These are phyloP conservation scores for Boletus bicolor DNA, from an alignment of 768 basidiomycete genomes.

Conservation along the genomic window DNA sequence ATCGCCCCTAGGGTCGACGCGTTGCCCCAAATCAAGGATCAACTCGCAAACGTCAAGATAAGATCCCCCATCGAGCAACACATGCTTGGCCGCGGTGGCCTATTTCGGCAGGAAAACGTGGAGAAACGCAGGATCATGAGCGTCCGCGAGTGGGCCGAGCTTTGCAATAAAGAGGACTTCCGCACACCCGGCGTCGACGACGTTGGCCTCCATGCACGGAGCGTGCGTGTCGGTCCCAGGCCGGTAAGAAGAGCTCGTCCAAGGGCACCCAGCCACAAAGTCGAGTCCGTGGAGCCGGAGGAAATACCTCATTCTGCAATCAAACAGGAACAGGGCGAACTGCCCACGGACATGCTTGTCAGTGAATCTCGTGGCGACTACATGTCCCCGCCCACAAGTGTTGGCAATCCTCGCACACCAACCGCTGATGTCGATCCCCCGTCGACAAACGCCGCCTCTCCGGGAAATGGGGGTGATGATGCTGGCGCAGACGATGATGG, in stretches of 20 bases:
- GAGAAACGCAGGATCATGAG: slow-evolving; percentile 83
- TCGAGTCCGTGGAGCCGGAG: slow-evolving; percentile 46
- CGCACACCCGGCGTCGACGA: slow-evolving; percentile 72
- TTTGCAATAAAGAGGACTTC: slow-evolving; percentile 68
- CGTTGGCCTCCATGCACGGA: slow-evolving; percentile 50
- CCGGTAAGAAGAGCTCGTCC: slow-evolving; percentile 41
- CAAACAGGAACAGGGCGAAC: slow-evolving; percentile 45
- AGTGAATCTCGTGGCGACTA: slow-evolving; percentile 9
- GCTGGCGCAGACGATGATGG: slow-evolving; percentile 15
- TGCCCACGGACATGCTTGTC: slow-evolving; percentile 2
- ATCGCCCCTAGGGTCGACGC: slow-evolving; percentile 55
- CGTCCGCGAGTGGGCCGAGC: slow-evolving; percentile 83
- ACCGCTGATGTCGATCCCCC: slow-evolving; percentile 11
- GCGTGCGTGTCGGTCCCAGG: slow-evolving; percentile 36
- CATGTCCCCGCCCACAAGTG: slow-evolving; percentile 31
- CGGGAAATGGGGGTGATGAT: slow-evolving; percentile 10
- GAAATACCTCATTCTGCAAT: slow-evolving; percentile 24
- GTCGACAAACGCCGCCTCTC: background rate
- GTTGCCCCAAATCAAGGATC: slow-evolving; percentile 68
- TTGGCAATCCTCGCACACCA: slow-evolving; percentile 21
- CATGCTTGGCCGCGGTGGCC: slow-evolving; percentile 81
- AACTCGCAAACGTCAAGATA: slow-evolving; percentile 73
- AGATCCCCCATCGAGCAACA: slow-evolving; percentile 91
- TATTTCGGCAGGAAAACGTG: slow-evolving; percentile 88
- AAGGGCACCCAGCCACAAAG: slow-evolving; percentile 36